Conservation (phyloP, 2,329 filamentous ascomycete genomes). For the Fusarium tjaetaba region DNA sequence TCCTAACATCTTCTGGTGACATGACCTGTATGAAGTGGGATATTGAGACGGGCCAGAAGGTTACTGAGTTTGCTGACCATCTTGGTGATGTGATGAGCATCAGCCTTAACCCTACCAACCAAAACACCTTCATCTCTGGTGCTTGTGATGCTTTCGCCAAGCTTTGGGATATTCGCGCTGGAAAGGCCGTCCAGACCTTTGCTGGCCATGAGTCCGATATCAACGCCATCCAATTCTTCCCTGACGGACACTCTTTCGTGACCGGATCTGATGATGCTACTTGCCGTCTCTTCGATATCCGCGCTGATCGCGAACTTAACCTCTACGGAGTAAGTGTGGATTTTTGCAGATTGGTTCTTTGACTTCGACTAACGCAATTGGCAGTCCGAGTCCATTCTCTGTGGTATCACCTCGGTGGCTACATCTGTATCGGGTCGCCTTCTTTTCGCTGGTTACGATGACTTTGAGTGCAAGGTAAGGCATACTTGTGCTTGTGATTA, state of each 20-base stretch:
- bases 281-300: slow-evolving; percentile 96
- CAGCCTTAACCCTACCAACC: slow-evolving; percentile 98
- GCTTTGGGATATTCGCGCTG: slow-evolving; percentile 97
- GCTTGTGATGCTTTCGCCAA: slow-evolving; percentile 99
- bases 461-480: slow-evolving; percentile 98
- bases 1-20: slow-evolving; percentile 96
- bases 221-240: slow-evolving; percentile 99
- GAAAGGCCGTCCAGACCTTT: slow-evolving; percentile 98
- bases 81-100: slow-evolving; percentile 99
- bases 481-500: background rate
- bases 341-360: slow-evolving; percentile 7
- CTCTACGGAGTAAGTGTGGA: slow-evolving; percentile 69
- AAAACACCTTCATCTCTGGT: slow-evolving; percentile 99
- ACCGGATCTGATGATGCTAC: slow-evolving; percentile 98
- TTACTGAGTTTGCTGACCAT: slow-evolving; percentile 98
- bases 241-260: slow-evolving; percentile 97
- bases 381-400: slow-evolving; percentile 95
- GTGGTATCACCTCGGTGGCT: slow-evolving; percentile 97
- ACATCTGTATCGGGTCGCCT: slow-evolving; percentile 96
- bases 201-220: slow-evolving; percentile 98
- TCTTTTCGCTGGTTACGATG: slow-evolving; percentile 96
- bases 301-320: slow-evolving; percentile 84
- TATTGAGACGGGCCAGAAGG: slow-evolving; percentile 96
- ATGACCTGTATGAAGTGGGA: slow-evolving; percentile 99
- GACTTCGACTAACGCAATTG: slow-evolving; percentile 29